Base-by-base conservation (phyloP, 345 rosid species). In the Brassica juncea region DNA sequence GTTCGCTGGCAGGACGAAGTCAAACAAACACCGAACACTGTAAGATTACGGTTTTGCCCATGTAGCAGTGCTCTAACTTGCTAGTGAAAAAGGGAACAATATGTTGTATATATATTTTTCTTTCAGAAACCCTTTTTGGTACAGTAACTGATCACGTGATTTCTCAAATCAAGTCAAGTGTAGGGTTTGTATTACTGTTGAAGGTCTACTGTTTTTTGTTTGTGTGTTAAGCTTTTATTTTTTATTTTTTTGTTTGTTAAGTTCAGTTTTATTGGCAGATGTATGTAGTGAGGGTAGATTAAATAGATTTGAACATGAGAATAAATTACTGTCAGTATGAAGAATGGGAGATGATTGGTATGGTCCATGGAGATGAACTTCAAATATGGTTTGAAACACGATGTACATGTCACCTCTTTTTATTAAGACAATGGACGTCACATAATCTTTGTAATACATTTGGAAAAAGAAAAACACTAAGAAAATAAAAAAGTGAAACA, bases 11-110 rank as follows among this genome's bases (percentile, higher is more conserved):
- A 15, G 59, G 59, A 54, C 59, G 23, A 54, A 54, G 59, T 54
- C 59, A 54, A 54, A 54, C 25, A 52, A 52, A 52, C 58, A n/a
- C 47, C 27, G 6, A 12, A 21, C 8, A 35, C 21, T 73, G 6
- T 42, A 42, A 10, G 15, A 28, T 61, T 61, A 72, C 68, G 23
- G 8, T 25, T 72, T 14, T 15, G 47, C 60, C 77, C 77, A 31
- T 44, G 10, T 21, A 8, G 54, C 4, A 47, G 54, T 14, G 49
- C 11, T 42, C 4, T 10, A 42, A 42, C n/a, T 54, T 15, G 25
- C 59, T 1, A 54, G 59, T 54, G 58, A 16, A 54, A 15, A 57
- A 57, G 30, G 8, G 62, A n/a, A 19, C 19, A 19, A 19, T 19
- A 4, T 57, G 62, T 21, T 19, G 28, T 14, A 31, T 3, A 31